phyloP scores from a whole-genome alignment of 2,329 filamentous ascomycete species.

The Monosporascus sp. region DNA sequence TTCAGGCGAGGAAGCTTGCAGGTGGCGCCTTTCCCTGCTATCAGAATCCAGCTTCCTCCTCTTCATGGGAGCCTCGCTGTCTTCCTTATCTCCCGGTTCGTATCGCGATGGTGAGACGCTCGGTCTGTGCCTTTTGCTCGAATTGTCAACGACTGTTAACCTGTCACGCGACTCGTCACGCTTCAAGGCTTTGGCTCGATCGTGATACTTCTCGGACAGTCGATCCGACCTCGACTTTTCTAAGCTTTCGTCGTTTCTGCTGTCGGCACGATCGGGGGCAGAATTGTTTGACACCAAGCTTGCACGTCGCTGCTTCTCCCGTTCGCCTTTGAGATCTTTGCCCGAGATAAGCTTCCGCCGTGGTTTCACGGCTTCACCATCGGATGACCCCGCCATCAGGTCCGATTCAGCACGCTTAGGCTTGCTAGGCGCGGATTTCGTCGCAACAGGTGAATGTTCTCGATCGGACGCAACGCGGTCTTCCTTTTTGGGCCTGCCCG shows the following conservation, averaged over 20 bases:
- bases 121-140: conserved; percentile 53
- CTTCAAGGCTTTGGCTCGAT: conserved; percentile 56
- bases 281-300: conserved; percentile 54
- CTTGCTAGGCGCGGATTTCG: conserved; percentile 42
- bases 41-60: conserved; percentile 53
- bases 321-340: conserved; percentile 54
- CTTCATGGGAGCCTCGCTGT: conserved; percentile 47
- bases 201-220: conserved; percentile 50
- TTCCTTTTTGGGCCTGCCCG: conserved; percentile 51
- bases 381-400: conserved; percentile 45
- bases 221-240: conserved; percentile 43
- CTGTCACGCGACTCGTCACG: conserved; percentile 56
- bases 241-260: conserved; percentile 40
- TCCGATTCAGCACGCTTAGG: conserved; percentile 52
- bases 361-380: conserved; percentile 54
- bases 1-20: conserved; percentile 38
- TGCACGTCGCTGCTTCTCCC: conserved; percentile 52
- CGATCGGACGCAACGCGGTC: conserved; percentile 47
- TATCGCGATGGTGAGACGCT: conserved; percentile 54
- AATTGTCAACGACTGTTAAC: conserved; percentile 43
- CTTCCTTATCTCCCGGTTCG: conserved; percentile 49
- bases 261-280: conserved; percentile 48
- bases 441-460: conserved; percentile 44
- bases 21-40: conserved; percentile 42
- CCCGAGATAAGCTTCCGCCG: conserved; percentile 60